A percentile compares a stretch with the other conserved stretches of the same genome.
These are phyloP conservation scores for Symbiodinium pilosum DNA, from an alignment of 73 alveolate genomes.

Conservation along the genomic window DNA sequence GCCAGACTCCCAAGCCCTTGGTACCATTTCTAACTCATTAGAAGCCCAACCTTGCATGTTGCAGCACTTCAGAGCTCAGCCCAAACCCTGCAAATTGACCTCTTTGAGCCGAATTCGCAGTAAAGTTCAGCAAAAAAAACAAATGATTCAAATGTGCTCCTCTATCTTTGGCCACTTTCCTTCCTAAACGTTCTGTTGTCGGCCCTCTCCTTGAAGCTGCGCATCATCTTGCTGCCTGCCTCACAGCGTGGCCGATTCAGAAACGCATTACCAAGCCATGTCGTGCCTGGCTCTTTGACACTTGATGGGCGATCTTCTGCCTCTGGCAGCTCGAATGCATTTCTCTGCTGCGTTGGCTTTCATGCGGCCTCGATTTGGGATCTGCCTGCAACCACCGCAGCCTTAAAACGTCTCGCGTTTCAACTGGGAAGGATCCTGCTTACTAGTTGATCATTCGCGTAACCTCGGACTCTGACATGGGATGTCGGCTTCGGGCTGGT, in stretches of 20 bases:
- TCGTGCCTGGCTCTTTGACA: constrained; percentile 28
- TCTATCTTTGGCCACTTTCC: too few species aligned
- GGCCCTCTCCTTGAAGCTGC: constrained; percentile 68
- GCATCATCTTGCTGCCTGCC: constrained; percentile 71
- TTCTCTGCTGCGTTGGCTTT: not conserved
- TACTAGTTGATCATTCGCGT: not conserved
- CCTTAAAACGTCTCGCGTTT: not conserved
- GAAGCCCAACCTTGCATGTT: too few species aligned
- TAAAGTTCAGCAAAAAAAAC: too few species aligned
- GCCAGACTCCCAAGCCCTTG: not conserved
- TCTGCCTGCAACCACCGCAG: not conserved
- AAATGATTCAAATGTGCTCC: too few species aligned
- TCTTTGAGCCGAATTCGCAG: too few species aligned
- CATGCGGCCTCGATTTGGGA: not conserved
- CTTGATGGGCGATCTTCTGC: constrained; percentile 38
- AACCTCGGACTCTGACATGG: constrained; percentile 7
- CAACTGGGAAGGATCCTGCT: not conserved
- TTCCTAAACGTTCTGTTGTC: too few species aligned
- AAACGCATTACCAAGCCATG: not conserved
- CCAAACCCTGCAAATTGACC: too few species aligned
- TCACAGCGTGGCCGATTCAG: not conserved
- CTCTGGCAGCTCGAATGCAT: not conserved
- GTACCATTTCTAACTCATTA: too few species aligned
- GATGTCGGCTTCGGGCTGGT: constrained; percentile 50
- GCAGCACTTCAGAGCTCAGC: too few species aligned